Percentiles rank a stretch among this genome's conserved stretches.
These are phyloP conservation scores for Penicillium mononematosum DNA, from an alignment of 495 filamentous ascomycete genomes.

Conservation along the genomic window DNA sequence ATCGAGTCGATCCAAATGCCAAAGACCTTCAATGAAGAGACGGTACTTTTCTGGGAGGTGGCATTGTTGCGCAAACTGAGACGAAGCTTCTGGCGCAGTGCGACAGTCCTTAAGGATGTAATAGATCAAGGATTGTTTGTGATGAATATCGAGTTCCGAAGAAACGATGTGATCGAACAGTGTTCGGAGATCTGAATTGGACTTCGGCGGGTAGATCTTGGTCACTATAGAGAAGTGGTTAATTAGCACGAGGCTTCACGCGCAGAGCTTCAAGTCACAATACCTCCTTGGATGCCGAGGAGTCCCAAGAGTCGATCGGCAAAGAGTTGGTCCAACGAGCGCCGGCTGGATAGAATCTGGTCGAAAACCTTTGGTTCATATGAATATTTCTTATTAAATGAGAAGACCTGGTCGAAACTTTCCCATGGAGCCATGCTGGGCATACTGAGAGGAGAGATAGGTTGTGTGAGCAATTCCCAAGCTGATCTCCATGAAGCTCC, in stretches of 20 bases:
- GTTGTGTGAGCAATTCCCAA: constrained; percentile 1
- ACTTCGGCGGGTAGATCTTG: constrained; percentile 67
- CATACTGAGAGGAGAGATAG: constrained; percentile 5
- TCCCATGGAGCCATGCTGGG: constrained; percentile 46
- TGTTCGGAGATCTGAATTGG: constrained; percentile 59
- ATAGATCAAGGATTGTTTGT: constrained; percentile 76
- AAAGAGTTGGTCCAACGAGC: constrained; percentile 64
- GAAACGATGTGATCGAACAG: constrained; percentile 64
- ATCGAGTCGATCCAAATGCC: constrained; percentile 70
- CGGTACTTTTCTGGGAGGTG: constrained; percentile 67
- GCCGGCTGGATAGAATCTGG: constrained; percentile 61
- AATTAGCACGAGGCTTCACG: not conserved
- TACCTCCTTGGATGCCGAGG: constrained; percentile 69
- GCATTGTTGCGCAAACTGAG: constrained; percentile 53
- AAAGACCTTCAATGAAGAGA: constrained; percentile 76
- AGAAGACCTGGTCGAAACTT: constrained; percentile 64
- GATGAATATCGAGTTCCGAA: constrained; percentile 59
- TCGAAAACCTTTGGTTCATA: constrained; percentile 58
- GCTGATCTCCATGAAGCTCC: constrained; percentile 15
- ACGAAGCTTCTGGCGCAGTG: constrained; percentile 47
- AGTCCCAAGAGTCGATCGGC: constrained; percentile 69
- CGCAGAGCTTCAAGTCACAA: constrained; percentile 8
- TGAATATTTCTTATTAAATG: constrained; percentile 57
- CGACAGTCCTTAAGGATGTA: constrained; percentile 77
- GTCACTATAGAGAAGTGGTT: constrained; percentile 37